A percentile compares a stretch with the other conserved stretches of the same genome.
Conservation (phyloP, 2,329 filamentous ascomycete genomes). For the Leptosphaerulina australis region DNA sequence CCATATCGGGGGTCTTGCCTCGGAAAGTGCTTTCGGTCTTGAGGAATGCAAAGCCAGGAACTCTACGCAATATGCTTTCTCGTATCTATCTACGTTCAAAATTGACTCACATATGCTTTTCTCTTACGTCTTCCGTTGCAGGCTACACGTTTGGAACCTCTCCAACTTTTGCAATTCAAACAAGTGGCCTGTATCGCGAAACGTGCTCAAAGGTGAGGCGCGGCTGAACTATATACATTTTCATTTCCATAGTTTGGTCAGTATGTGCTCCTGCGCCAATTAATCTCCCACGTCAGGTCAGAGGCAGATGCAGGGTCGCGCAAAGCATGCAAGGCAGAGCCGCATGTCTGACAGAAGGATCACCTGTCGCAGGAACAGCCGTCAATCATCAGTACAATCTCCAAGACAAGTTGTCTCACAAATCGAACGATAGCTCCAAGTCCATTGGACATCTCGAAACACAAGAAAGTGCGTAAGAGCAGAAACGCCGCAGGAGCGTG, state of each 20-base stretch:
- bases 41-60: conserved; percentile 6
- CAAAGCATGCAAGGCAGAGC: conserved; percentile 10
- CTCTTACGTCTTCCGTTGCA: neutral
- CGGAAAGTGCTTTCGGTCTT: neutral
- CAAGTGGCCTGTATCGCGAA: neutral
- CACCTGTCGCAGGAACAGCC: neutral
- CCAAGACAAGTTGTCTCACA: neutral
- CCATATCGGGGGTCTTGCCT: conserved; percentile 6
- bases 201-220: neutral
- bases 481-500: neutral
- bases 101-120: neutral
- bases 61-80: conserved; percentile 2
- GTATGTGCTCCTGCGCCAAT: neutral
- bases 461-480: too few relatives aligned
- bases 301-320: conserved; percentile 11
- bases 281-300: neutral
- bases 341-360: neutral
- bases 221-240: neutral
- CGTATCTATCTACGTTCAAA: neutral
- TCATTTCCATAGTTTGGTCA: neutral
- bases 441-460: too few relatives aligned
- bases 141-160: too few relatives aligned
- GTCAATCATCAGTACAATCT: neutral
- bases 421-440: too few relatives aligned
- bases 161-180: neutral